A percentile compares a stretch with the other conserved stretches of the same genome.
Evolutionary conservation across 495 filamentous ascomycete genomes (phyloP).

Genomic region (Aspergillus incahuasiensis): DNA sequence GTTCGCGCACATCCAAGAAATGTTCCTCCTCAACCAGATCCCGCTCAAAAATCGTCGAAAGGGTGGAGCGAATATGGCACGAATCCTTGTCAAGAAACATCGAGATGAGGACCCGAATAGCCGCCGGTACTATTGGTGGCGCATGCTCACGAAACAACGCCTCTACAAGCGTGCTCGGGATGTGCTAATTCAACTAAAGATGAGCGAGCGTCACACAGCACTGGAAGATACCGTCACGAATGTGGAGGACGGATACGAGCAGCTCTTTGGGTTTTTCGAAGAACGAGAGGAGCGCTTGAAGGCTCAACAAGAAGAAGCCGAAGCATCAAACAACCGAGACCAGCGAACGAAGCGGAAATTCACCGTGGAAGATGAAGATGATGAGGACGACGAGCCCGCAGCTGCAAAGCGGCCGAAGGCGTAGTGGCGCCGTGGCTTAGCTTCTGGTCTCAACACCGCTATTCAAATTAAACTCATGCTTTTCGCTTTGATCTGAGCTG

Average conservation of each 20-base stretch:
- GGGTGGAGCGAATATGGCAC: constrained; percentile 46
- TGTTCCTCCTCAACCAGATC: constrained; percentile 77
- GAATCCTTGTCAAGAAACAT: constrained; percentile 51
- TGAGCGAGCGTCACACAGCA: constrained; percentile 70
- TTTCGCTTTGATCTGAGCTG: not conserved
- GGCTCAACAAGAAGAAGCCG: constrained; percentile 17
- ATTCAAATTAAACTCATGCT: not conserved
- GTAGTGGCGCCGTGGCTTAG: not conserved
- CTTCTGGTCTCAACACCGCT: not conserved
- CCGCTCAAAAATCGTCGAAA: constrained; percentile 55
- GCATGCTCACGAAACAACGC: constrained; percentile 74
- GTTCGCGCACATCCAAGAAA: constrained; percentile 80
- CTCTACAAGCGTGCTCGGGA: constrained; percentile 76
- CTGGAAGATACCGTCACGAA: constrained; percentile 70
- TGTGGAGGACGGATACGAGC: constrained; percentile 79
- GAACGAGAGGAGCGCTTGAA: constrained; percentile 31
- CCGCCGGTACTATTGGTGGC: constrained; percentile 72
- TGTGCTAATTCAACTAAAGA: constrained; percentile 71
- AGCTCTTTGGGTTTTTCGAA: constrained; percentile 53
- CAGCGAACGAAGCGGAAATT: constrained; percentile 45
- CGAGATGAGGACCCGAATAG: constrained; percentile 52
- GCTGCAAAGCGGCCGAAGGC: constrained; percentile 37
- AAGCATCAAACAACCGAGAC: constrained; percentile 25
- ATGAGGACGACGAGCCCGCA: constrained; percentile 34
- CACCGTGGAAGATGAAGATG: constrained; percentile 43